Evolutionary conservation across 768 basidiomycete genomes (phyloP), one percentile per base, ranked within the genome.

Genomic region (Lactarius tabidus): DNA sequence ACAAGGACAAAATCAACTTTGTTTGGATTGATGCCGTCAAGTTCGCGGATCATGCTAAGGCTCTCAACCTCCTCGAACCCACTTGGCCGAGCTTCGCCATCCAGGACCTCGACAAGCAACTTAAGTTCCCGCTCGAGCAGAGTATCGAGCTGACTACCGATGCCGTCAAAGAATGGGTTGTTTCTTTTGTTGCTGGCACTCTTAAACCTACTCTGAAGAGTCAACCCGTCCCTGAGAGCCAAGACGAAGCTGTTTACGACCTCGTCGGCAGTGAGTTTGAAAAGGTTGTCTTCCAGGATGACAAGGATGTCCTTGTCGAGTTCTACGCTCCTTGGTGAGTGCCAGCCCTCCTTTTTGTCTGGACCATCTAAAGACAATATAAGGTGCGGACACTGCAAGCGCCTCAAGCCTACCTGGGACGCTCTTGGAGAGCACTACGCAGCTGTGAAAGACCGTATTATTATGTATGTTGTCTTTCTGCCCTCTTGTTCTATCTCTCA

Each of bases 21-120:
- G 96, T 98, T 67, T 96, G 89, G 88, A 98, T 99, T 71, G 97
- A 99, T 75, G 95, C 93, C 28, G 79, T 89, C 79, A 94, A 95
- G 76, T 99, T 95, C 71, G 86, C 85, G 71, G 96, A 98, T 72
- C 97, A 99, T 79, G 97, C 89, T 70, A 95, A 93, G 77, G 91
- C 92, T 1, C 84, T 99, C 64, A 96, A 95, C 82, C 83, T 99
- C 62, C 74, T 75, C 31, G 91, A 93, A 72, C 77, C 86, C 71
- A 89, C 89, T 71, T 98, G 94, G 95, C 97, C 97, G 14, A 82
- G 87, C 45, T 95, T 99, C 73, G 95, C 98, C 72, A 79, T 99
- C 69, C 97, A 98, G 79, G 85, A 97, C 70, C 72, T 98, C 52
- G 73, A 79, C 62, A 83, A 85, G 54, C 92, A 95, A 77, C 85